phyloP scores from a whole-genome alignment of 2,329 filamentous ascomycete genomes.

The Fusarium sp. region DNA sequence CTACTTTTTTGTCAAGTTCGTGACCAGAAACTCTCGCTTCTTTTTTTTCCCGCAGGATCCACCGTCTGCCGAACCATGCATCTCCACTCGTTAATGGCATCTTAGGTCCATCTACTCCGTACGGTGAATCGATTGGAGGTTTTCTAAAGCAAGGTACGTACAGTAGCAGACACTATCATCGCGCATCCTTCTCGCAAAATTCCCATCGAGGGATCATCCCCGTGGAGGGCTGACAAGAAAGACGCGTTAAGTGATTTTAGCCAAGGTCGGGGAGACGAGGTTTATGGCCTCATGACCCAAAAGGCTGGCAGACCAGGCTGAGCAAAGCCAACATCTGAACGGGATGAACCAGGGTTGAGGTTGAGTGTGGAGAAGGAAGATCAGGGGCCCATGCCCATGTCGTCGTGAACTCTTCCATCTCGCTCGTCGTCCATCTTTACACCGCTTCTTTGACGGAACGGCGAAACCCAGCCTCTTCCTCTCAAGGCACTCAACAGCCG shows the following conservation, averaged over 20 bases:
- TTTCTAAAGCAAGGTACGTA: background rate
- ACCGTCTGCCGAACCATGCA: slow-evolving; percentile 11
- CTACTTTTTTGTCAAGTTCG: background rate
- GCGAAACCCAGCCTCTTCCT: background rate
- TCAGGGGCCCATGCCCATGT: slow-evolving; percentile 18
- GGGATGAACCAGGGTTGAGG: slow-evolving; percentile 3
- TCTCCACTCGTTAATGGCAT: background rate
- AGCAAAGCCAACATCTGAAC: background rate
- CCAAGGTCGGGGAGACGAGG: background rate
- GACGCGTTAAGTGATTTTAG: background rate
- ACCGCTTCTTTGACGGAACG: slow-evolving; percentile 30
- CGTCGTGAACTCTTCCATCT: slow-evolving; percentile 14
- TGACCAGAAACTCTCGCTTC: slow-evolving; percentile 12
- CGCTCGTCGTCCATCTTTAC: slow-evolving; percentile 6
- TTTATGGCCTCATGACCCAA: background rate
- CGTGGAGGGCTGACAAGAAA: background rate
- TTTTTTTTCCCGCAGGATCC: slow-evolving; percentile 28
- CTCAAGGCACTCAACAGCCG: background rate
- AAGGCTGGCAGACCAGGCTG: slow-evolving; percentile 5
- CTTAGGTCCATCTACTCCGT: background rate
- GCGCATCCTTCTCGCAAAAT: background rate
- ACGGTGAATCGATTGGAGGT: background rate
- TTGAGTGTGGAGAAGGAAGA: slow-evolving; percentile 24
- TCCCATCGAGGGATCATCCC: background rate
- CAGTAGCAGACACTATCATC: background rate